A percentile compares a stretch with the other conserved stretches of the same genome.
phyloP scores from a whole-genome alignment of 306 rosid genomes.

The Castanospermum australe region DNA sequence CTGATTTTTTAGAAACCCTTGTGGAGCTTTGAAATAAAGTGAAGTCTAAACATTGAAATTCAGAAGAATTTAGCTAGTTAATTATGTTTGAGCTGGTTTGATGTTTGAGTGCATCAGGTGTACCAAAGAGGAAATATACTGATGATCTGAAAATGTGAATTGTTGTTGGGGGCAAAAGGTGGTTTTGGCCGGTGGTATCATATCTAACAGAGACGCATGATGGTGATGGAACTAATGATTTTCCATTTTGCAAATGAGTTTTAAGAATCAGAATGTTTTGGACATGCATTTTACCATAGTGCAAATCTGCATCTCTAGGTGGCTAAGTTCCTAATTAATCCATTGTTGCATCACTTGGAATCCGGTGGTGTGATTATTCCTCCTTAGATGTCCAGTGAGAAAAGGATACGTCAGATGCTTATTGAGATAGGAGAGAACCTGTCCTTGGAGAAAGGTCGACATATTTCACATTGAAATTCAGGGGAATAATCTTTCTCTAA shows the following conservation, averaged over 20 bases:
- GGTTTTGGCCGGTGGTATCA: not conserved
- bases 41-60: not conserved
- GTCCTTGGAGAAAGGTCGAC: constrained; percentile 7
- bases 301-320: constrained; percentile 22
- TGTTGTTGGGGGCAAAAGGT: not conserved
- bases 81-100: not conserved
- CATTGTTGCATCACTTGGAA: constrained; percentile 27
- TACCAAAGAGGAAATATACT: not conserved
- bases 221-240: not conserved
- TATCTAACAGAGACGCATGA: constrained; percentile 9
- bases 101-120: not conserved
- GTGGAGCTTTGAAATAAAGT: not conserved
- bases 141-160: not conserved
- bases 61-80: not conserved
- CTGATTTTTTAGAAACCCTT: not conserved
- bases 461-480: constrained; percentile 5
- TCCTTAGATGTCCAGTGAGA: not conserved
- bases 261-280: constrained; percentile 29
- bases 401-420: constrained; percentile 23
- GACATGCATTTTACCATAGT: not conserved
- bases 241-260: not conserved
- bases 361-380: constrained; percentile 25
- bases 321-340: not conserved
- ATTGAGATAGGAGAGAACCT: constrained; percentile 22
- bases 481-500: not conserved